Evolutionary conservation across 208 protist genomes (phyloP).

Genomic region (Leptomonas pyrrhocoris): DNA sequence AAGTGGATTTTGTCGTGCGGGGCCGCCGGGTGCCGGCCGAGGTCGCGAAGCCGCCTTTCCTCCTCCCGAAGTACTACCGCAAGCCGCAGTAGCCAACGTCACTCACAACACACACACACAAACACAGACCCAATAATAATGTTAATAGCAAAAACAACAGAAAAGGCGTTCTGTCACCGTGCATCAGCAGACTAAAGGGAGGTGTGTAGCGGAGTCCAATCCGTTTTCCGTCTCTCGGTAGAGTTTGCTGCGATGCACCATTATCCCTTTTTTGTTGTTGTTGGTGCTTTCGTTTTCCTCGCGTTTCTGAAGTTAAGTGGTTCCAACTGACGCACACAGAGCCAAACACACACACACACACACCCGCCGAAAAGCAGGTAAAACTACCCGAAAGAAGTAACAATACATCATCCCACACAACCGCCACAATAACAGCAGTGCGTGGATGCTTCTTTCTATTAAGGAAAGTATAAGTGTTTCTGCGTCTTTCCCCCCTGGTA

Average conservation of each 20-base stretch:
- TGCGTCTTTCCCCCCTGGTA: too few species aligned
- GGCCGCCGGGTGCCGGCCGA: slow-evolving; percentile 70
- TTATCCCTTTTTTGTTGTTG: slow-evolving; percentile 22
- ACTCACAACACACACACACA: neutral
- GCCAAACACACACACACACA: too few species aligned
- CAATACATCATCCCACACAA: neutral
- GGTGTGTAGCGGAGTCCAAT: too few species aligned
- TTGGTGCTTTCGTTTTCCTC: neutral
- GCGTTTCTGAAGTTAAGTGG: too few species aligned
- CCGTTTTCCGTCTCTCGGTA: neutral
- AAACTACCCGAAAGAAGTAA: slow-evolving; percentile 8
- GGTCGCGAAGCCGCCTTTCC: slow-evolving; percentile 94
- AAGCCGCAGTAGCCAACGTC: slow-evolving; percentile 27
- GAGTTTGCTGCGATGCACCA: neutral
- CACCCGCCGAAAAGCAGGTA: neutral
- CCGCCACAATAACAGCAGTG: slow-evolving; percentile 18
- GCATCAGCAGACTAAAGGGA: too few species aligned
- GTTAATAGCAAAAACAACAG: neutral
- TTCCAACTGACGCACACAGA: too few species aligned
- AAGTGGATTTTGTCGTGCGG: slow-evolving; percentile 88
- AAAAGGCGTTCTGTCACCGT: neutral
- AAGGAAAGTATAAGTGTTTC: neutral
- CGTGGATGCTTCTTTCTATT: slow-evolving; percentile 16
- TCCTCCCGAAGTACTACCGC: slow-evolving; percentile 68
- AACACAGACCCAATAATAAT: neutral